Evolutionary conservation across 352 stramenopile species (phyloP), one percentile per base, ranked within the genome.

Genomic region (Phytophthora multivora): DNA sequence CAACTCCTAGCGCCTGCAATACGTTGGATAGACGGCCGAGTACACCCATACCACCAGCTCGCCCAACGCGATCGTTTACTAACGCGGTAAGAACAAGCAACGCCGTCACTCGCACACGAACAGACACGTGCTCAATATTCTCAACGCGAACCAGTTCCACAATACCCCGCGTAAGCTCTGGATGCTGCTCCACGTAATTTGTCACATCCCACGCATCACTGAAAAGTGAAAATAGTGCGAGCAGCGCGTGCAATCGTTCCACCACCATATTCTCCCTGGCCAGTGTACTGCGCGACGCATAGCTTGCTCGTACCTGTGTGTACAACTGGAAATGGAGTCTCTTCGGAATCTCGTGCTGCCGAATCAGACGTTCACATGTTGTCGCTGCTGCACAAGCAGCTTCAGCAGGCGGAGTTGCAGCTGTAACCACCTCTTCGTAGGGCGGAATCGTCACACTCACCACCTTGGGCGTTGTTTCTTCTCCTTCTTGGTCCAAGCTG

Each of bases 11-110:
- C 13, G 77, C 79, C 11, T 85, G 72, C 15, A 96, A 62, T 15
- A 96, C 83, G 36, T 90, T 89, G 2, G 88, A 93, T 36, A 95
- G 88, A 4, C 88, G 83, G 5, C 84, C 83, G 4, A 96, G 66
- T 9, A 91, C 63, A 4, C 87, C 84, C 59, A 89, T 85, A 0
- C 83, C 71, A 40, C 85, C 79, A 18, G 70, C 77, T 58, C 83
- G 74, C 5, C 84, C 83, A 46, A 82, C 59, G 4, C 85, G 80
- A 61, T 96, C 88, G 51, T 90, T 84, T 26, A 95, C 88, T 8
- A 96, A 62, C 8, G 86, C 88, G 2, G 84, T 86, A 18, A 96
- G 59, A 6, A 95, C 88, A 50, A 93, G 79, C 10, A 93, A 43
- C 1, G 84, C 79, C 0, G 73, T 69, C 4, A 93, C 63, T 16